Evolutionary conservation across 768 basidiomycete species (phyloP).

Genomic region (Boletales sp.): DNA sequence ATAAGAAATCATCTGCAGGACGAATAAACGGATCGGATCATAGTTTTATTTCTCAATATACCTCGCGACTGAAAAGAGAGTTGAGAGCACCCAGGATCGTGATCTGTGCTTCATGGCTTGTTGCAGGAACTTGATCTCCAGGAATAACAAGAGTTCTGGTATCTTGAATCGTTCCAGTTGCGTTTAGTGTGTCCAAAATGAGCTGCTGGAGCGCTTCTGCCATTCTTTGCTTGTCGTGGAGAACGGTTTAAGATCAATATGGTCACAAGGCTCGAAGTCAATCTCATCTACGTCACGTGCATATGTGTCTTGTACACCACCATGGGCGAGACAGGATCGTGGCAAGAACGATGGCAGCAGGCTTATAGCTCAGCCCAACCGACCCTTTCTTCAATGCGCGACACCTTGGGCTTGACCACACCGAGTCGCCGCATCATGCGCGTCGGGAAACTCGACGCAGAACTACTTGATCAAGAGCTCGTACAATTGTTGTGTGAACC

Average conservation of each 20-base stretch:
- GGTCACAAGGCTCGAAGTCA: too few relatives aligned
- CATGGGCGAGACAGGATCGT: conserved; percentile 18
- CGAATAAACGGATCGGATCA: conserved; percentile 10
- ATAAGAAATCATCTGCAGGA: conserved; percentile 74
- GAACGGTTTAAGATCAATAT: too few relatives aligned
- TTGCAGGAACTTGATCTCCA: conserved; percentile 53
- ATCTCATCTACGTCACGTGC: conserved; percentile 13
- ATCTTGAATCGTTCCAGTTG: conserved; percentile 54
- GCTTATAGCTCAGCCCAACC: conserved; percentile 64
- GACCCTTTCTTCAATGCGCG: conserved; percentile 45
- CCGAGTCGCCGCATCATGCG: conserved; percentile 55
- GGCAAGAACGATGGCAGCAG: conserved; percentile 48
- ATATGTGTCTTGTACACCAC: background rate
- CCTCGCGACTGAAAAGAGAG: conserved; percentile 83
- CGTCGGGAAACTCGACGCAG: conserved; percentile 89
- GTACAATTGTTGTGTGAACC: conserved; percentile 79
- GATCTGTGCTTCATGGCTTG: conserved; percentile 75
- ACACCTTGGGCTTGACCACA: conserved; percentile 32
- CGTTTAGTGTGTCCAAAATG: conserved; percentile 68
- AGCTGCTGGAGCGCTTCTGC: conserved; percentile 78
- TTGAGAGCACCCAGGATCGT: conserved; percentile 87
- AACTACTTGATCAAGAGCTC: conserved; percentile 86
- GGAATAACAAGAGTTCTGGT: conserved; percentile 67
- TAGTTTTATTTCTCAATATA: conserved; percentile 32
- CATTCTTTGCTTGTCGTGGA: conserved; percentile 36